Evolutionary conservation across 805 yeast genomes (phyloP), one percentile per base, ranked within the genome.

Genomic region (Candida verbasci): DNA sequence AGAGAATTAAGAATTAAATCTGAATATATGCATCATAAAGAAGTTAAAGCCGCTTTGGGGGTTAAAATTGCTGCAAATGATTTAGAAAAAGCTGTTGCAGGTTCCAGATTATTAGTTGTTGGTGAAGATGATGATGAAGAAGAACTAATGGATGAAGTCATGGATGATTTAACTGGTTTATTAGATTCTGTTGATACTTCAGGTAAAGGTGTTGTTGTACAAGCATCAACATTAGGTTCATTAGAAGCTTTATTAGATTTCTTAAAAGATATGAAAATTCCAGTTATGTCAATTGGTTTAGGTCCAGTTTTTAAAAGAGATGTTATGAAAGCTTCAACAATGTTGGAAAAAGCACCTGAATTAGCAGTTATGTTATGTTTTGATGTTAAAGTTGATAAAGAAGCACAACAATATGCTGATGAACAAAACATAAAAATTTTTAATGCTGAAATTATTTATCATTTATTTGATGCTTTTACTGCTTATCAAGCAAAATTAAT

Each of bases 241-340:
- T 72, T 93, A 53, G 99, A 93, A 70, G 99, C 99, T 3, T 70
- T 93, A 49, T 75, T 93, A 46, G 97, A 91, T 64, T 93, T 93
- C 86, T 76, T 93, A 61, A 91, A 91, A 67, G 95, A 86, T 54
- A 86, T 89, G 97, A 93, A 93, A 75, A 93, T 93, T 63, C 99
- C 99, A 15, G 99, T 93, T 24, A 88, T 91, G 96, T 85, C 96
- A 24, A 89, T 93, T 56, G 95, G 97, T 37, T 74, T 93, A 58
- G 99, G 99, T 54, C 98, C 99, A 37, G 98, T 93, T 26, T 93
- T 68, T 72, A 93, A 91, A 70, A 83, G 97, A 69, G 99, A 93
- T 70, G 96, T 93, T 32, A 93, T 93, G 95, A 86, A 88, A 59
- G 96, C 97, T 9, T 76, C 89, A 17, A 81, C 98, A 1, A 93